These are phyloP conservation scores for Cladophialophora bantiana DNA, from an alignment of 2,329 filamentous ascomycete species.

Conservation along the genomic window DNA sequence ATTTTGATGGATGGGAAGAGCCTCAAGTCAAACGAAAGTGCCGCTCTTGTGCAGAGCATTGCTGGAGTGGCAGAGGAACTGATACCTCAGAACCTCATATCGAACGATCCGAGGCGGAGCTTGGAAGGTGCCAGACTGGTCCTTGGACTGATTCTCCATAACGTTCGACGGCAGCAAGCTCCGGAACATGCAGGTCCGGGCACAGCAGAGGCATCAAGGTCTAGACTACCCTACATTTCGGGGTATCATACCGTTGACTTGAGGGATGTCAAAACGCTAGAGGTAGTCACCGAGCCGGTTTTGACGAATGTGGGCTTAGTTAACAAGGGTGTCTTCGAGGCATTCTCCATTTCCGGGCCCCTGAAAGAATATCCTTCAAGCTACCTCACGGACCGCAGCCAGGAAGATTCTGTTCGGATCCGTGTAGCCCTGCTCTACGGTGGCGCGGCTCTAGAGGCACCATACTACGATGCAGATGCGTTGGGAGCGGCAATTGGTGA, in stretches of 20 bases:
- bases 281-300: slow-evolving; percentile 42
- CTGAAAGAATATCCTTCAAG: slow-evolving; percentile 32
- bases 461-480: slow-evolving; percentile 38
- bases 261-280: slow-evolving; percentile 43
- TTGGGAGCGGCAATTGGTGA: slow-evolving; percentile 6
- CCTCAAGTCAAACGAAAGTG: slow-evolving; percentile 42
- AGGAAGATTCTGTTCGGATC: slow-evolving; percentile 17
- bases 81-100: slow-evolving; percentile 43
- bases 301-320: slow-evolving; percentile 42
- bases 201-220: neutral
- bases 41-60: slow-evolving; percentile 45
- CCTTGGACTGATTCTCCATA: slow-evolving; percentile 47
- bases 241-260: slow-evolving; percentile 43
- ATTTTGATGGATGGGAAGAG: slow-evolving; percentile 47
- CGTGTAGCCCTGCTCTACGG: slow-evolving; percentile 39
- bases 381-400: slow-evolving; percentile 13
- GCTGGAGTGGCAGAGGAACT: slow-evolving; percentile 43
- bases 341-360: slow-evolving; percentile 39
- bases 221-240: slow-evolving; percentile 36
- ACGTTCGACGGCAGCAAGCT: neutral
- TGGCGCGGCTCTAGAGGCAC: slow-evolving; percentile 37
- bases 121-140: slow-evolving; percentile 48
- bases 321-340: slow-evolving; percentile 42
- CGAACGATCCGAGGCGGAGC: slow-evolving; percentile 40
- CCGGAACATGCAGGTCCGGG: neutral